These are phyloP conservation scores for Taphrina pruni DNA, from an alignment of 1,139 yeast species.

Conservation along the genomic window DNA sequence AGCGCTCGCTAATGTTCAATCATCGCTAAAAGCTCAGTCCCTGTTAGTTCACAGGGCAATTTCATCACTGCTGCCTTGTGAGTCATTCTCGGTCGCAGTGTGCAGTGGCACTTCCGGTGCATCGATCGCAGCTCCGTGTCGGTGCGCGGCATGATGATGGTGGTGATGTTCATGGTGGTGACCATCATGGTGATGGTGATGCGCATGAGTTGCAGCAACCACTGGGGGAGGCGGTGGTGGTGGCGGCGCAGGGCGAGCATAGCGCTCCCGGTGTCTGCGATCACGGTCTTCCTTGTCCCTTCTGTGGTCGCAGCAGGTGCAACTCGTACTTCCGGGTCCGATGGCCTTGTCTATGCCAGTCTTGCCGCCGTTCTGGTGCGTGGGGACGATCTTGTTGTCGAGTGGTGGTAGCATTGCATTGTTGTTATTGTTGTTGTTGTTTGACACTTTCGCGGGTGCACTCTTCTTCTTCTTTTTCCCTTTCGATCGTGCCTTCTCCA, in stretches of 20 bases:
- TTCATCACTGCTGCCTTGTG: conserved; percentile 11
- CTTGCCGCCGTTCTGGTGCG: conserved; percentile 18
- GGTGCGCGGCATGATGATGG: background rate
- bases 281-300: conserved; percentile 22
- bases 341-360: conserved; percentile 40
- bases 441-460: background rate
- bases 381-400: background rate
- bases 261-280: conserved; percentile 4
- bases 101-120: conserved; percentile 4
- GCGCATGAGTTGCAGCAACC: background rate
- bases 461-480: conserved; percentile 42
- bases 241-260: conserved; percentile 15
- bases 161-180: conserved; percentile 16
- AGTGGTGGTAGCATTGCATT: background rate
- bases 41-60: background rate
- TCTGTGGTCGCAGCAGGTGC: conserved; percentile 33
- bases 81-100: background rate
- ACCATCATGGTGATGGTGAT: background rate
- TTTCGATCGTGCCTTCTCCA: conserved; percentile 47
- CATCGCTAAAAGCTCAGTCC: background rate
- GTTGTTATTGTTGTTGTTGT: background rate
- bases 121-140: background rate
- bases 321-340: conserved; percentile 32
- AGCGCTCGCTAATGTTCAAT: conserved; percentile 7
- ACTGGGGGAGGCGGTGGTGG: conserved; percentile 4